Evolutionary conservation across 176 grass and related monocot genomes (phyloP).

Genomic region (Oryza glaberrima): DNA sequence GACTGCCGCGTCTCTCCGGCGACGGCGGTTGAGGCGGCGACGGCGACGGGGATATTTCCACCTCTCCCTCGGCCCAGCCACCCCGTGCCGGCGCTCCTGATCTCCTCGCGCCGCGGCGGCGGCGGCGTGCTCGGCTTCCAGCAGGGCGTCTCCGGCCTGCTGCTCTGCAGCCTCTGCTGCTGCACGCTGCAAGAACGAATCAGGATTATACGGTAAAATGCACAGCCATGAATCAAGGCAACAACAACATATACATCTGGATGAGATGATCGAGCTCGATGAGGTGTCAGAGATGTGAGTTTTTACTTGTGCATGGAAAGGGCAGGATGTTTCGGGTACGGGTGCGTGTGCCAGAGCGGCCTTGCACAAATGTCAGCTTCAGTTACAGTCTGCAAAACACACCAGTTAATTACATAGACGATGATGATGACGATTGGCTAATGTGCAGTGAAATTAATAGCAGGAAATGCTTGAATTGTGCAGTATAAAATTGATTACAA

Average conservation of each 20-base stretch:
- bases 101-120: constrained; percentile 19
- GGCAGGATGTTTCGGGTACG: background rate
- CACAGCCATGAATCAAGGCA: too few species aligned
- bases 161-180: background rate
- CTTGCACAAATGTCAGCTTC: constrained; percentile 31
- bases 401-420: background rate
- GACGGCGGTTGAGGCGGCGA: too few species aligned
- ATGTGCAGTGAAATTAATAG: background rate
- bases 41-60: too few species aligned
- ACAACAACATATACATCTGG: too few species aligned
- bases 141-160: constrained; percentile 10
- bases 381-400: constrained; percentile 24
- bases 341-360: constrained; percentile 50
- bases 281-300: background rate
- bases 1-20: background rate
- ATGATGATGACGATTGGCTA: background rate
- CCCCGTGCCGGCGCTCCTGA: constrained; percentile 29
- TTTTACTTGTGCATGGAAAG: background rate
- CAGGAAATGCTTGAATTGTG: background rate
- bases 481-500: background rate
- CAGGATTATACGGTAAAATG: background rate
- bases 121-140: constrained; percentile 28
- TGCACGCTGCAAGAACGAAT: background rate
- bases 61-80: constrained; percentile 43
- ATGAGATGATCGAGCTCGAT: too few species aligned